phyloP scores from a whole-genome alignment of 2,329 filamentous ascomycete species.

The Microdochium paspali region DNA sequence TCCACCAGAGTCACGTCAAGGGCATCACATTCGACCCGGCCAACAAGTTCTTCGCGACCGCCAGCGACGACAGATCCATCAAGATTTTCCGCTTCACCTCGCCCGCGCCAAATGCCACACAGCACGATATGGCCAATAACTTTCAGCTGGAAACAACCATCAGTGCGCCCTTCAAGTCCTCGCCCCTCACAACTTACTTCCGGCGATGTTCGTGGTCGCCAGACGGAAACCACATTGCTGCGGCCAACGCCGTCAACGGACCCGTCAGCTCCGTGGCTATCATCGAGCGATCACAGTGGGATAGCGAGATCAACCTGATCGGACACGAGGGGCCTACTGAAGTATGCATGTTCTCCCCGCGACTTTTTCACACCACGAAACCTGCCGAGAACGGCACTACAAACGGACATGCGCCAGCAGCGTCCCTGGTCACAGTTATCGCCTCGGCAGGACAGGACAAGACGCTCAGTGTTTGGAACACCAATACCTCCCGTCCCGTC shows the following conservation, averaged over 20 bases:
- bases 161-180: conserved; percentile 75
- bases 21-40: conserved; percentile 97
- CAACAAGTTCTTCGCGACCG: conserved; percentile 98
- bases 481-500: conserved; percentile 83
- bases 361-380: conserved; percentile 70
- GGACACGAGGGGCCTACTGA: conserved; percentile 96
- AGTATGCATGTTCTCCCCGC: conserved; percentile 92
- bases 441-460: conserved; percentile 96
- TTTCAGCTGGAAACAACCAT: conserved; percentile 94
- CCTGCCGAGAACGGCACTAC: conserved; percentile 44
- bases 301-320: conserved; percentile 93
- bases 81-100: conserved; percentile 94
- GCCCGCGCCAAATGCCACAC: conserved; percentile 80
- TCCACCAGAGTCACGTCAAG: conserved; percentile 96
- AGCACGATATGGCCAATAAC: conserved; percentile 94
- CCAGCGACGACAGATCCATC: conserved; percentile 92
- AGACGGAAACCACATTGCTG: conserved; percentile 93
- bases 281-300: conserved; percentile 85
- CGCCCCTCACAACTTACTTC: conserved; percentile 94
- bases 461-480: conserved; percentile 95
- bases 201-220: conserved; percentile 95
- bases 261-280: conserved; percentile 96
- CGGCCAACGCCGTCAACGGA: conserved; percentile 93
- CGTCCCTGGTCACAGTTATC: conserved; percentile 73
- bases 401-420: conserved; percentile 35